Conservation (phyloP, 805 yeast species). For the Myxozyma monticola region DNA sequence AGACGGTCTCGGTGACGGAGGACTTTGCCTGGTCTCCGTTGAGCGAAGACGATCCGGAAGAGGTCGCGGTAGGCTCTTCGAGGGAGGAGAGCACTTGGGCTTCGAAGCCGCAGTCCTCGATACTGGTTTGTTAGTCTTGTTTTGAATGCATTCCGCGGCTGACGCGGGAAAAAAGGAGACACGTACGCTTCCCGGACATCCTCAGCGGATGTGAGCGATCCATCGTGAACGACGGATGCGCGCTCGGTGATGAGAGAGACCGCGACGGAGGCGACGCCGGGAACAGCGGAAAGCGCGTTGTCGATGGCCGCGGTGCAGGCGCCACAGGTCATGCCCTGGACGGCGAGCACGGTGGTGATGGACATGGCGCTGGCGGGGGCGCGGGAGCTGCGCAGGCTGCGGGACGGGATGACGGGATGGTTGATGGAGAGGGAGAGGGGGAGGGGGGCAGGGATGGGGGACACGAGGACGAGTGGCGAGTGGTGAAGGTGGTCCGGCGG, state of each 20-base stretch:
- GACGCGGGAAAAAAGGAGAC: background rate
- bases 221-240: slow-evolving; percentile 57
- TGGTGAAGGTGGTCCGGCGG: too few species aligned
- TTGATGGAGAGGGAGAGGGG: too few species aligned
- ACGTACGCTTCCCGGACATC: slow-evolving; percentile 44
- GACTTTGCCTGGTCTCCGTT: slow-evolving; percentile 11
- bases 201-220: slow-evolving; percentile 39
- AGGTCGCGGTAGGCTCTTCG: slow-evolving; percentile 11
- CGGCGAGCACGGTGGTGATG: slow-evolving; percentile 31
- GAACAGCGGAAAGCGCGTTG: slow-evolving; percentile 48
- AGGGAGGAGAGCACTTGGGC: slow-evolving; percentile 39
- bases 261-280: slow-evolving; percentile 55
- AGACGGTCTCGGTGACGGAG: slow-evolving; percentile 21
- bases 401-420: too few species aligned
- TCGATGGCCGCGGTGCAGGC: slow-evolving; percentile 75
- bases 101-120: slow-evolving; percentile 80
- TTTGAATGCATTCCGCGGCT: background rate
- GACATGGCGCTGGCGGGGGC: slow-evolving; percentile 10
- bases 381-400: too few species aligned
- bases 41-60: slow-evolving; percentile 8
- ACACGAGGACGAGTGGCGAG: too few species aligned
- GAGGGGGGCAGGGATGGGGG: too few species aligned
- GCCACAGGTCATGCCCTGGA: slow-evolving; percentile 89
- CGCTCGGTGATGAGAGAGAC: slow-evolving; percentile 78
- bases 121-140: slow-evolving; percentile 35